Evolutionary conservation across 441 rosid genomes (phyloP).

Genomic region (Mallotus repandus): DNA sequence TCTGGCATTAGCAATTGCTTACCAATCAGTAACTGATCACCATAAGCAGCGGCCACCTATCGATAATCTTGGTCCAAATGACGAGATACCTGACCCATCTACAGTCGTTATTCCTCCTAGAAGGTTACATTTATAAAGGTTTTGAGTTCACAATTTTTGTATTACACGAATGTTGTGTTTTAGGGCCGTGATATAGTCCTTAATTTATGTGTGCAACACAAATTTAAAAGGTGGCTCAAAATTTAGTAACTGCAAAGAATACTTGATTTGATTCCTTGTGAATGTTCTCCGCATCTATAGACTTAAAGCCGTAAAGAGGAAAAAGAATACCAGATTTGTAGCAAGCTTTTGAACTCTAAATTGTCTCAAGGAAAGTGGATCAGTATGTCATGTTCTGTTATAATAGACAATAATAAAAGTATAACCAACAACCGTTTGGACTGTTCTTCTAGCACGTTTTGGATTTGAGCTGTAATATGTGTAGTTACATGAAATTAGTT

Average conservation of each 20-base stretch:
- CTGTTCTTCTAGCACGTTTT: no score
- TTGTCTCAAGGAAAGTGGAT: neutral
- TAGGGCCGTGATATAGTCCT: no score
- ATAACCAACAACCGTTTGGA: no score
- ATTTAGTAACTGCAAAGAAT: no score
- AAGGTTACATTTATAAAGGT: conserved; percentile 32
- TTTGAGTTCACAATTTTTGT: neutral
- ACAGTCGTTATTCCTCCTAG: conserved; percentile 44
- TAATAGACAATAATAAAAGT: no score
- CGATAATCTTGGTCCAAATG: conserved; percentile 57
- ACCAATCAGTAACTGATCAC: conserved; percentile 70
- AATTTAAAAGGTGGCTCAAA: no score
- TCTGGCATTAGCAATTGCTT: conserved; percentile 88
- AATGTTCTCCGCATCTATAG: neutral
- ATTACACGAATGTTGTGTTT: no score
- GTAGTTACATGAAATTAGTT: no score
- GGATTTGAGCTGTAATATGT: no score
- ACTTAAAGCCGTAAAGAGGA: no score
- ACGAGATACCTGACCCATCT: conserved; percentile 47
- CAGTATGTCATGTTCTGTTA: neutral
- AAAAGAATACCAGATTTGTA: neutral
- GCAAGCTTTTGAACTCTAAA: neutral
- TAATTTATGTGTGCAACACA: no score
- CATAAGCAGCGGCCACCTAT: conserved; percentile 83
- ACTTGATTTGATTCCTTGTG: no score